Evolutionary conservation across 257 asterid genomes (phyloP).

Genomic region (Nicotiana undulata): DNA sequence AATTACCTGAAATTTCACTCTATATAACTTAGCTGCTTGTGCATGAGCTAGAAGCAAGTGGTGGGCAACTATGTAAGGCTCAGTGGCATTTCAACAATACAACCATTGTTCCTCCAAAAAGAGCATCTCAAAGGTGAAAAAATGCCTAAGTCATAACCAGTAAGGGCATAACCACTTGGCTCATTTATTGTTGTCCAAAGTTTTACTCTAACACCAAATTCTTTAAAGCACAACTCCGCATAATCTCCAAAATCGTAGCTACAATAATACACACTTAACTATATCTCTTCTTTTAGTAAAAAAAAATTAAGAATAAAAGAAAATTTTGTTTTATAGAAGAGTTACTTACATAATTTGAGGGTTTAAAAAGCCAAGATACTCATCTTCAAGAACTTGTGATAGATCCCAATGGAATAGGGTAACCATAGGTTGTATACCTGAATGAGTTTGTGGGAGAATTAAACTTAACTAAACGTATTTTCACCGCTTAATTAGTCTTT

Average conservation of each 20-base stretch:
- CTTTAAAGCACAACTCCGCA: slow-evolving; percentile 4
- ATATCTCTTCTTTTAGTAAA: not conserved
- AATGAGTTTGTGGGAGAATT: not conserved
- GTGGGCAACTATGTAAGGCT: not conserved
- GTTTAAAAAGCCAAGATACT: not conserved
- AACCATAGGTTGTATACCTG: not conserved
- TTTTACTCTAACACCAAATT: slow-evolving; percentile 5
- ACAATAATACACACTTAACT: not conserved
- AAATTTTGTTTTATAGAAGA: no score
- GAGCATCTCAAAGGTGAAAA: not conserved
- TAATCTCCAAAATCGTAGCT: slow-evolving; percentile 1
- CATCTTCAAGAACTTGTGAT: slow-evolving; percentile 1
- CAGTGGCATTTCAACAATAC: not conserved
- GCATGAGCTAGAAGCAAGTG: slow-evolving; percentile 2
- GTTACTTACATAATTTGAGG: not conserved
- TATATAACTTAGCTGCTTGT: not conserved
- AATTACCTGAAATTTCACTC: not conserved
- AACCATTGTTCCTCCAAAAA: not conserved
- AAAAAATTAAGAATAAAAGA: no score
- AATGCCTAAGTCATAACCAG: not conserved
- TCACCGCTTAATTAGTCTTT: not conserved
- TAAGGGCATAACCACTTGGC: not conserved
- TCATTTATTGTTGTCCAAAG: slow-evolving; percentile 1
- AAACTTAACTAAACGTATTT: not conserved
- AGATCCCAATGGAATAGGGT: not conserved